Evolutionary conservation across 108 stramenopile genomes (phyloP).

Genomic region (Discostella stelligeroides): DNA sequence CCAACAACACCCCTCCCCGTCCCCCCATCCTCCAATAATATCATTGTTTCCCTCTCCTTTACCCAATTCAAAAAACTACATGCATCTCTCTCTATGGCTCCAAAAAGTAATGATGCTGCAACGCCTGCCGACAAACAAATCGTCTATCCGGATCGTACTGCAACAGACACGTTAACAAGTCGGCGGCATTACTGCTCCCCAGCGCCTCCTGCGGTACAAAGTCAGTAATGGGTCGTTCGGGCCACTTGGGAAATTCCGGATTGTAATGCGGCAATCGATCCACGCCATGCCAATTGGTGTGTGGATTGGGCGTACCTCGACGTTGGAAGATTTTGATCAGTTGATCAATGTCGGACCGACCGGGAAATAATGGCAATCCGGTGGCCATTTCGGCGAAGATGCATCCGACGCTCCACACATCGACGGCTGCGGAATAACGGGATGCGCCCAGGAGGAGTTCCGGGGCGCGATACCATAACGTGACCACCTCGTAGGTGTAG

Average conservation of each 20-base stretch:
- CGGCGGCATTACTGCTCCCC: conserved; percentile 69
- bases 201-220: conserved; percentile 72
- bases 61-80: no score
- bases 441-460: conserved; percentile 94
- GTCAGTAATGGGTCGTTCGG: conserved; percentile 80
- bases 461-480: conserved; percentile 98
- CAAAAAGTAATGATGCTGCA: conserved; percentile 85
- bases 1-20: no score
- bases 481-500: conserved; percentile 94
- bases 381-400: conserved; percentile 98
- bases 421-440: conserved; percentile 89
- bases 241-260: conserved; percentile 90
- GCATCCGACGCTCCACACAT: conserved; percentile 97
- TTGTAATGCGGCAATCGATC: conserved; percentile 90
- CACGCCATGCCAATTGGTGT: conserved; percentile 85
- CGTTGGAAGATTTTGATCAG: conserved; percentile 90
- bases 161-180: conserved; percentile 79
- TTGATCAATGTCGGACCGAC: conserved; percentile 87
- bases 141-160: conserved; percentile 87
- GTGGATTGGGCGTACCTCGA: conserved; percentile 89
- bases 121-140: conserved; percentile 80
- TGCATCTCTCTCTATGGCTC: conserved; percentile 25
- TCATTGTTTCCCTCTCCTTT: no score
- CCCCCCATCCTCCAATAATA: no score
- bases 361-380: conserved; percentile 87